Evolutionary conservation across 1,284 basidiomycete genomes (phyloP), one percentile per base, ranked within the genome.

Genomic region (Tylopilus orsonianus): DNA sequence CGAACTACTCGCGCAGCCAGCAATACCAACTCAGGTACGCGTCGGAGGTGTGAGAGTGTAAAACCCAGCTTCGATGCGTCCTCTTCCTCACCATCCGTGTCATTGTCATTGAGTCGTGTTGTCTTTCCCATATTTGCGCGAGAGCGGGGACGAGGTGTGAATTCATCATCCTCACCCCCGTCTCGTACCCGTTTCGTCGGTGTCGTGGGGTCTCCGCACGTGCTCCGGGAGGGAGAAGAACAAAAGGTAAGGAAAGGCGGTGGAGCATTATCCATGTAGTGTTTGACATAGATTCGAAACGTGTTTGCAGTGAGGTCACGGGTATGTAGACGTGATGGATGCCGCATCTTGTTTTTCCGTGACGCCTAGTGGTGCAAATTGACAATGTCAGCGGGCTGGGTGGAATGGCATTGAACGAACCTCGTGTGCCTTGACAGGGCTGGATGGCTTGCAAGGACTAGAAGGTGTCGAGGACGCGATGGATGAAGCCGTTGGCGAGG

Each of bases 261-360:
- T 2, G 61, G 65, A 0, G 63, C 64, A 54, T 81, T 73, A 57
- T 86, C 81, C 81, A 90, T 84, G 62, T 81, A 89, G 53, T 89
- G 81, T 55, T 86, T 87, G 51, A 90, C 56, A 57, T 90, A 88
- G 35, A 87, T 77, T 10, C 83, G 75, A 62, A 90, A 87, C 0
- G 80, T 83, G 49, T 82, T 82, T 6, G 71, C 73, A 1, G 78
- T 87, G 30, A 90, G 75, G 48, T 88, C 83, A 14, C 73, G 71
- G 0, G 79, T 77, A 43, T 75, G 82, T 16, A 89, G 65, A 27
- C 81, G 74, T 1, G 81, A 81, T 1, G 86, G 87, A 62, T 89
- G 85, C 29, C 84, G 80, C 27, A 89, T 70, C 53, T 75, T 77
- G 2, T 69, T 53, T 46, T 52, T 64, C n/a, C 9, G 13, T 30